phyloP scores from a whole-genome alignment of 306 rosid genomes.

The Casuarina glauca region DNA sequence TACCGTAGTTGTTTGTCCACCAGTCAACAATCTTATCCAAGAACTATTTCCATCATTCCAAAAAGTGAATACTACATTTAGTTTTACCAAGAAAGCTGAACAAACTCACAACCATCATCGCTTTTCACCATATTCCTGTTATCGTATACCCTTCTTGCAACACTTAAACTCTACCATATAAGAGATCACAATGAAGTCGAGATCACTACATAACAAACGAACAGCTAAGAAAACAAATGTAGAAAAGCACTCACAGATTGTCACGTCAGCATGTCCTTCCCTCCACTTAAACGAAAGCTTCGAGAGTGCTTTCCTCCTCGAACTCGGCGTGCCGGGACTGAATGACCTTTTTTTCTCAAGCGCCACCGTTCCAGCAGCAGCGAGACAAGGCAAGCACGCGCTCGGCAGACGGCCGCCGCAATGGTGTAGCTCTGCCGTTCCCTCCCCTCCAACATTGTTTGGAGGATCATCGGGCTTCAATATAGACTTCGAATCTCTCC shows the following conservation, averaged over 20 bases:
- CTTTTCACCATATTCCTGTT: too few relatives aligned
- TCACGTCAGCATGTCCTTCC: slow-evolving; percentile 61
- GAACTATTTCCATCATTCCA: too few relatives aligned
- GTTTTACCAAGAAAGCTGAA: background rate
- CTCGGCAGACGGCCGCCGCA: slow-evolving; percentile 68
- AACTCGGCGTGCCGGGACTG: slow-evolving; percentile 52
- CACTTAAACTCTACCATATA: background rate
- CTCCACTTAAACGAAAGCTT: slow-evolving; percentile 81
- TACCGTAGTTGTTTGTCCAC: too few relatives aligned
- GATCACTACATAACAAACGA: background rate
- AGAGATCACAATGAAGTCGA: background rate
- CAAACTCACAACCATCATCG: too few relatives aligned
- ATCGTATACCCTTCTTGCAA: background rate
- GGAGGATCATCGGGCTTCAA: slow-evolving; percentile 18
- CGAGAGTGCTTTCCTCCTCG: slow-evolving; percentile 52
- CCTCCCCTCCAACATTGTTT: slow-evolving; percentile 49
- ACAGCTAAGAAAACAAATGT: slow-evolving; percentile 1
- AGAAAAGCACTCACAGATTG: slow-evolving; percentile 56
- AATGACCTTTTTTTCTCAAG: slow-evolving; percentile 53
- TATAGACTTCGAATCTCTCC: slow-evolving; percentile 1
- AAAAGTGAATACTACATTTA: background rate
- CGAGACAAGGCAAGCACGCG: slow-evolving; percentile 65
- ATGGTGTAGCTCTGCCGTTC: slow-evolving; percentile 33
- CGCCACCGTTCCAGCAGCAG: slow-evolving; percentile 38
- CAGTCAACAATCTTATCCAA: too few relatives aligned